Evolutionary conservation across 345 rosid genomes (phyloP), one percentile per base, ranked within the genome.

Genomic region (Capsella bursapastoris): DNA sequence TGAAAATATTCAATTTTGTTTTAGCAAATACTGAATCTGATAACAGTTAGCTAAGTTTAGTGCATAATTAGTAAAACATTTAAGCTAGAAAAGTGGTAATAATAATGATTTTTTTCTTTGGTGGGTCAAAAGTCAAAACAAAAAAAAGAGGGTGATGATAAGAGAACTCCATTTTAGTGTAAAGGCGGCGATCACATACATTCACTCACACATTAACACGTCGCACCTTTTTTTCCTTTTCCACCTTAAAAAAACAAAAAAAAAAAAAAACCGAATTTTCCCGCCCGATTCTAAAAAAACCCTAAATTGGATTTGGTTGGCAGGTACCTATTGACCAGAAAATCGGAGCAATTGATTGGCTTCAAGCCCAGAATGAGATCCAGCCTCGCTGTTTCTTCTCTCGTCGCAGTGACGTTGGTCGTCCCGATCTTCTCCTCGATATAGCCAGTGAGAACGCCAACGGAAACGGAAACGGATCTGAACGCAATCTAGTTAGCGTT

Each of bases 361-460:
- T 94, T 5, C 95, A 89, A 35, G 89, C 92, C 14, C 98, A 94
- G 75, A 73, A 79, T 40, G 86, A 81, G 32, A 81, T 79, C 35
- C 89, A 84, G 32, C 92, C 96, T 15, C 89, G 93, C 28, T 91
- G 97, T 73, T 91, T 87, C 79, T 94, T 94, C 84, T 88, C 96
- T 25, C 89, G 95, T 45, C 84, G 97, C 65, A 80, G 83, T 58
- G 74, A 61, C 18, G 71, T 66, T 53, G 74, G 73, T 29, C 74
- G 57, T 66, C 80, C 83, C 44, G 82, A 81, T 69, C 79, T 76
- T 64, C 77, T 74, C 27, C 61, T 76, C n/a, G 85, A 83, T 43
- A 56, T 74, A 12, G 77, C 41, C 22, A 82, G 64, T 59, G 89
- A 87, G 55, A 80, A 83, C 18, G 87, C 83, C 6, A 82, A 74